Evolutionary conservation across 768 basidiomycete species (phyloP), one percentile per base, ranked within the genome.

Genomic region (Termitomyces bulborhizus): DNA sequence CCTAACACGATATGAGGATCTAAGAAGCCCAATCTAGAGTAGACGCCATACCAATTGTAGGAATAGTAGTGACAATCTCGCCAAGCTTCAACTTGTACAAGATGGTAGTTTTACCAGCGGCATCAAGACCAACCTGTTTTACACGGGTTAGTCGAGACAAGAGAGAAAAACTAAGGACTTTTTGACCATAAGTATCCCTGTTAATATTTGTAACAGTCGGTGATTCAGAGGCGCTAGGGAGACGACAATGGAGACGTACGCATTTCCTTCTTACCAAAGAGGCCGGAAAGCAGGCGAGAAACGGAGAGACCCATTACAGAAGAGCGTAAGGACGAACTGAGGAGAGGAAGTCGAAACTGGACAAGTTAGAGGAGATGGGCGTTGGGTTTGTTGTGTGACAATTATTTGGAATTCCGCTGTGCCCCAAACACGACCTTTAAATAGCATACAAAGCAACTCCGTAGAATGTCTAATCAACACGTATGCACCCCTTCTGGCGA

Each of bases 231-330:
- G 58, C 62, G 59, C 62, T 64, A 63, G 62, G 57, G 58, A 65
- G 60, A 58, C 61, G 57, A 62, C 61, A 52, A 76, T 29, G 4
- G 21, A n/a, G 36, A 78, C 95, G 71, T 73, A 97, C 95, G 93
- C 96, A 99, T 98, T 78, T 99, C 96, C 84, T 88, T 96, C 82
- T 97, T 98, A 75, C 94, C 95, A 66, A 98, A 94, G 68, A 99
- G 82, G 71, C 83, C 82, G 48, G 83, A 79, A 66, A 98, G 83
- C 46, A 94, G 71, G 63, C 76, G 76, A 63, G 89, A 92, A 58
- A 92, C 73, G 13, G 82, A 80, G 58, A 92, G 74, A 83, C 90
- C 90, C 90, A 92, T 92, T 70, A 64, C 74, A 74, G 67, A 60
- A 62, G 66, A 54, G 61, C 66, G 62, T 62, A 65, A 65, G 65